Base-by-base conservation (phyloP, 352 stramenopile species). In the Globisporangium viniferum region DNA sequence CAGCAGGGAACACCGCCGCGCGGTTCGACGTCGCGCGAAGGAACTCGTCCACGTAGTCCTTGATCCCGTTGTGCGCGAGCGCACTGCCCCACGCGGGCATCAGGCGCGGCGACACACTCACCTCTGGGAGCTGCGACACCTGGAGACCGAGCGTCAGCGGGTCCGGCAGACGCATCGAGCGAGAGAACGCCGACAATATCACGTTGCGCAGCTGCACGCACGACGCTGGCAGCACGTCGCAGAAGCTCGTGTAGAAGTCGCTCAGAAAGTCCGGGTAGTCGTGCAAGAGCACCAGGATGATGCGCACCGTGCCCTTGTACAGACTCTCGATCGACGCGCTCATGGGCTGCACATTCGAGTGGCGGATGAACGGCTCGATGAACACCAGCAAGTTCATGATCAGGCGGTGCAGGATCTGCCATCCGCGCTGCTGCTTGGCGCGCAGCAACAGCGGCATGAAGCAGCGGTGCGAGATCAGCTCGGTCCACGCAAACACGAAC, bases 191-290 rank as follows among this genome's bases (percentile, higher is more conserved):
- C 41, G 95, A 99, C 18, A 99, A 78, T 51, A 99, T 93, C 53
- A 99, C 85, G 74, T 99, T 99, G 46, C 98, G 90, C 53, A 99
- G 82, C 75, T 99, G 97, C 48, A 99, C 94, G 76, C 97, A 99
- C 57, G 92, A 94, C 4, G 97, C 81, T 7, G 97, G 98, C 48
- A 99, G 95, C 31, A 99, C 92, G 67, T 99, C 98, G 80, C 97
- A 99, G 64, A 99, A 98, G 58, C 92, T 98, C 56, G 98, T 89
- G 81, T 99, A 98, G 75, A 99, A 99, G 62, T 98, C 97, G 69
- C 90, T 94, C 31, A 99, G 70, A 72, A 99, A 99, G 68, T 99
- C 94, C 12, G 97, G 97, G 75, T 99, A 99, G 76, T 99, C 98
- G 76, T 99, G 98, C 60, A 99, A 79, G 20, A 99, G 78, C 64